Base-by-base conservation (phyloP, 192 early-diverging fungal genomes). In the Spizellomyces punctatus region DNA sequence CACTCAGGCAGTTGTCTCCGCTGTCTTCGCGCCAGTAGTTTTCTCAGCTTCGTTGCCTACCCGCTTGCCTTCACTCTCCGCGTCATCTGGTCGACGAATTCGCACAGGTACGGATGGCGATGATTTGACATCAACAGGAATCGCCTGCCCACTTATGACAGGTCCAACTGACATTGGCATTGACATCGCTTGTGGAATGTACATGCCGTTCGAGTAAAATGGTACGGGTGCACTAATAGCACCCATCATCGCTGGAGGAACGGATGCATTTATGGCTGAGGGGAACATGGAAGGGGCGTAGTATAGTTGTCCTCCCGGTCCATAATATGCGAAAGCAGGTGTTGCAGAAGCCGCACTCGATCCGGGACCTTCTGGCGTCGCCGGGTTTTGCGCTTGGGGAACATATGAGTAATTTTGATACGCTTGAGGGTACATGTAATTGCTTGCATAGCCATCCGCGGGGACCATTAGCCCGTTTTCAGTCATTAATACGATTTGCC, bases 401-500 rank as follows among this genome's bases (percentile, higher is more conserved):
- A 3, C 27, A 36, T 36, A 36, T 36, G 27, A 36, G 3, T 36
- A 36, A 36, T 36, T 36, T 36, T 36, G 27, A 36, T 45, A 47
- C 14, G 43, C 44, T 16, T 41, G 12, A 48, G 41, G 16, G 45
- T 48, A 65, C 64, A 65, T 65, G 64, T 65, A 65, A n/a, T 61
- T 61, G 22, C 27, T 61, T 12, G 10, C 10, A 27, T 61, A 61
- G 16, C 42, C 17, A 0, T 42, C 50, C 17, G 66, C 66, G 7
- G 66, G 66, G 21, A 67, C 54, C 50, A 59, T 59, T 10, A 67
- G 66, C 16, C 66, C 66, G 5, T 27, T 16, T 10, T 67, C 66
- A 10, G 66, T 67, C 48, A 67, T 58, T 6, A 67, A 22, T 10
- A 67, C 52, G 4, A 67, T 57, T 55, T 67, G 66, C 10, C 66